A percentile compares a stretch with the other conserved stretches of the same genome.
These are phyloP conservation scores for Inonotus hispidus DNA, from an alignment of 1,284 basidiomycete species.

Conservation along the genomic window DNA sequence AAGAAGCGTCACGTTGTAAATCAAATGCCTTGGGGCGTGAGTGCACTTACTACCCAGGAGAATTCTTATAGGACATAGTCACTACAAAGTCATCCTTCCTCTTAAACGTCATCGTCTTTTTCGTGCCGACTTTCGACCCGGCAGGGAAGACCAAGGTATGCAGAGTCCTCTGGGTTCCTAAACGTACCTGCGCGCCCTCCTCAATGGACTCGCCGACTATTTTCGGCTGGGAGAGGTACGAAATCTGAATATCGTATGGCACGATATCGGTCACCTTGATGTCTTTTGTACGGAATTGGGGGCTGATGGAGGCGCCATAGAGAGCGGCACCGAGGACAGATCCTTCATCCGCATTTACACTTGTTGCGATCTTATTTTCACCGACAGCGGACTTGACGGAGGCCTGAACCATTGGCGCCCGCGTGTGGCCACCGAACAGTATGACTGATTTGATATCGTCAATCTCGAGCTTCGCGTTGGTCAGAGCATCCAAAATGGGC, in stretches of 20 bases:
- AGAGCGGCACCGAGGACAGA: conserved; percentile 92
- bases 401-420: conserved; percentile 89
- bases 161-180: conserved; percentile 54
- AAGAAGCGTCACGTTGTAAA: neutral
- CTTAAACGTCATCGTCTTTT: conserved; percentile 81
- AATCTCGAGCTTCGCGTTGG: conserved; percentile 54
- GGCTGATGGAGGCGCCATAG: conserved; percentile 84
- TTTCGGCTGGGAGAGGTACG: conserved; percentile 63
- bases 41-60: conserved; percentile 48
- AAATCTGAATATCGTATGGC: conserved; percentile 68
- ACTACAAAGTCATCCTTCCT: conserved; percentile 75
- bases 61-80: conserved; percentile 63
- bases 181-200: conserved; percentile 15
- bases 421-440: conserved; percentile 83
- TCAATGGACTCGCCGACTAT: conserved; percentile 21
- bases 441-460: conserved; percentile 84
- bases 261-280: conserved; percentile 79
- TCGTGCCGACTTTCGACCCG: conserved; percentile 69
- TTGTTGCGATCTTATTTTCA: conserved; percentile 80
- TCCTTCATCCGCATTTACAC: conserved; percentile 97
- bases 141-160: conserved; percentile 70
- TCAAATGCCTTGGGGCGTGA: neutral
- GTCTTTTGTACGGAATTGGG: conserved; percentile 94
- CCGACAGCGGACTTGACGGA: conserved; percentile 76
- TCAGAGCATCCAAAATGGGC: conserved; percentile 77